Base-by-base conservation (phyloP, 176 grass and related monocot genomes). In the Aegilops speltoides region DNA sequence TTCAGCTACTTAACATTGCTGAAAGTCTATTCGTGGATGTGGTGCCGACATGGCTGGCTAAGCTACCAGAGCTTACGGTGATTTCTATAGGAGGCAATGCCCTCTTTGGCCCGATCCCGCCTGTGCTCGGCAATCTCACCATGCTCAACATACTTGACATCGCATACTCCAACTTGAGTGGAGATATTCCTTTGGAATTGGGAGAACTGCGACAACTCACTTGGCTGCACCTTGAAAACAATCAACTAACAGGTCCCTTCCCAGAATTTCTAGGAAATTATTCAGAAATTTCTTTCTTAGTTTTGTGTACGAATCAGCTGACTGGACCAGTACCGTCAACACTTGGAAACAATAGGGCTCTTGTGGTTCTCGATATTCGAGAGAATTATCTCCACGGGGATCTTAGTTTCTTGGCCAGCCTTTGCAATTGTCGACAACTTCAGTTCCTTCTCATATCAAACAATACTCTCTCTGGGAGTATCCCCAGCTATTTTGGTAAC, bases 1-100 rank as follows among this genome's bases (percentile, higher is more conserved):
- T 68, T 52, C 8, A 33, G 6, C 0, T 0, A 10, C 40, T 81
- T n/a, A 0, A 0, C 3, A 4, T 81, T 0, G 0, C 1, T 0
- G 0, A 0, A 8, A 81, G 52, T 22, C 25, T n/a, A 2, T 83
- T 83, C 12, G 6, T 41, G 16, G 82, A 15, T 25, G 54, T 52
- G 4, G 72, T 85, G 4, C 83, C 83, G 0, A 0, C 1, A 85
- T 85, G 83, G 83, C 43, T 85, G 28, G 60, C 40, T 20, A n/a
- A 37, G 20, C 1, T 85, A 6, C 4, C 72, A 8, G 2, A 11
- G 1, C 83, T 85, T 5, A 52, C 1, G 3, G 0, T 0, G 2
- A 4, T 85, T 76, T 6, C 2, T 24, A 2, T 84, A 3, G 83
- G 14, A 0, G 0, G 0, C 4, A 52, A 54, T 36, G 3, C 5